phyloP scores from a whole-genome alignment of 1,284 basidiomycete genomes.

The Agroathelia rolfsii region DNA sequence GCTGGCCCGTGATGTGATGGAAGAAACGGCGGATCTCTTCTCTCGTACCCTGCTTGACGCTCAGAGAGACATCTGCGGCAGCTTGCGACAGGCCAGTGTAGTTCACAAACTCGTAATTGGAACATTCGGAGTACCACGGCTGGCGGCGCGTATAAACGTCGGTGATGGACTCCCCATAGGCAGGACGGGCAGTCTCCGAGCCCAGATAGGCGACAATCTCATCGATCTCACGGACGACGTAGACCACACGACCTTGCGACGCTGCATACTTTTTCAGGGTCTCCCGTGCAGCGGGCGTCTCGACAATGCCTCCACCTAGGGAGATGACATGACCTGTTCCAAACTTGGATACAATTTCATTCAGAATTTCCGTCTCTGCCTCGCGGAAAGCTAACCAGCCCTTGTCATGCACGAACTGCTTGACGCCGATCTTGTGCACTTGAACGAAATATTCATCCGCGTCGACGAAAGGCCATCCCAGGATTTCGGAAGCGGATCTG shows the following conservation, averaged over 20 bases:
- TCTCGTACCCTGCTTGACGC: conserved; percentile 18
- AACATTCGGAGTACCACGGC: conserved; percentile 85
- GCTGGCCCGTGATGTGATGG: conserved; percentile 73
- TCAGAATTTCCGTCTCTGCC: conserved; percentile 48
- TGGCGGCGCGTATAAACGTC: conserved; percentile 79
- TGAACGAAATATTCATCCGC: conserved; percentile 78
- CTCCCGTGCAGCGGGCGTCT: conserved; percentile 68
- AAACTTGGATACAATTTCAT: conserved; percentile 50
- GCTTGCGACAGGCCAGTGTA: conserved; percentile 31
- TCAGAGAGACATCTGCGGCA: conserved; percentile 9
- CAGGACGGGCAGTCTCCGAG: conserved; percentile 69
- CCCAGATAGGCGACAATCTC: conserved; percentile 74
- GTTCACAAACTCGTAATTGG: conserved; percentile 81
- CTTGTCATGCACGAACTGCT: conserved; percentile 68
- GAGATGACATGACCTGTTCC: conserved; percentile 68
- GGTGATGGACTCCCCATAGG: conserved; percentile 76
- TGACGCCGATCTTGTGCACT: conserved; percentile 54
- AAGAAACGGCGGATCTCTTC: conserved; percentile 75
- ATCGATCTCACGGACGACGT: conserved; percentile 61
- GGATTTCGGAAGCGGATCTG: conserved; percentile 61
- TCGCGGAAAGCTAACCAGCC: conserved; percentile 75
- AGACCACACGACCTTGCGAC: conserved; percentile 56
- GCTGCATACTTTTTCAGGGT: conserved; percentile 61
- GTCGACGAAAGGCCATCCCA: conserved; percentile 79
- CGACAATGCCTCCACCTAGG: conserved; percentile 94